Percentiles rank a stretch among this genome's conserved stretches.
Conservation (phyloP, 192 early-diverging fungal genomes). For the Oehlia diaphana region DNA sequence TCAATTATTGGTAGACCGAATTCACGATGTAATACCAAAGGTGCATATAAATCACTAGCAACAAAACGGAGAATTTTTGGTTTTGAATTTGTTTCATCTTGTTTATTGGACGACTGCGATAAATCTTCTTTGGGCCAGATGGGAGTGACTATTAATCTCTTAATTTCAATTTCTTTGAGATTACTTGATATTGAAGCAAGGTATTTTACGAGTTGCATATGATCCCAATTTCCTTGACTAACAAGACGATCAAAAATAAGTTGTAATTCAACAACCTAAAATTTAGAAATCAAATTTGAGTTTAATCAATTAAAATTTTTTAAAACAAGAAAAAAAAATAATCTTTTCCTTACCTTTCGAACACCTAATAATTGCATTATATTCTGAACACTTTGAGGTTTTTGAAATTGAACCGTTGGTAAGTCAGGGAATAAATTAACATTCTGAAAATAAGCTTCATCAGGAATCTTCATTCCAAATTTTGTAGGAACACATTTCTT, state of each 20-base stretch:
- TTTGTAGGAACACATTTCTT: constrained; percentile 72
- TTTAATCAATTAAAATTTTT: too few relatives aligned
- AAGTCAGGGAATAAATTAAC: constrained; percentile 86
- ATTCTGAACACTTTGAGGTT: constrained; percentile 45
- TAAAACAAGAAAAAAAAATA: not conserved
- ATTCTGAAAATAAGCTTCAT: constrained; percentile 75
- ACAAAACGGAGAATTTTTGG: constrained; percentile 44
- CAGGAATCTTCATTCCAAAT: constrained; percentile 64
- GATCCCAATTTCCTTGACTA: constrained; percentile 78
- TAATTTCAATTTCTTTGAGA: constrained; percentile 60
- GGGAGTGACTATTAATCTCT: constrained; percentile 58
- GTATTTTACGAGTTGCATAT: constrained; percentile 81
- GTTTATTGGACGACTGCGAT: too few relatives aligned
- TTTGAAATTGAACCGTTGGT: constrained; percentile 65
- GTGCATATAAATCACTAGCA: constrained; percentile 68
- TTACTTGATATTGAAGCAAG: constrained; percentile 58
- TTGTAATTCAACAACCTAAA: constrained; percentile 78
- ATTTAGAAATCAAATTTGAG: not conserved
- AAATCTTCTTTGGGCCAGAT: constrained; percentile 69
- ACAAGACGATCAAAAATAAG: constrained; percentile 79
- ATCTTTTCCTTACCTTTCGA: constrained; percentile 54
- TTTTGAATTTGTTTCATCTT: too few relatives aligned
- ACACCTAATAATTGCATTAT: constrained; percentile 72
- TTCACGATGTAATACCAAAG: constrained; percentile 53
- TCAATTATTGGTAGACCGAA: constrained; percentile 68